Evolutionary conservation across 202 grass and related monocot genomes (phyloP).

Genomic region (Carex arenaria): DNA sequence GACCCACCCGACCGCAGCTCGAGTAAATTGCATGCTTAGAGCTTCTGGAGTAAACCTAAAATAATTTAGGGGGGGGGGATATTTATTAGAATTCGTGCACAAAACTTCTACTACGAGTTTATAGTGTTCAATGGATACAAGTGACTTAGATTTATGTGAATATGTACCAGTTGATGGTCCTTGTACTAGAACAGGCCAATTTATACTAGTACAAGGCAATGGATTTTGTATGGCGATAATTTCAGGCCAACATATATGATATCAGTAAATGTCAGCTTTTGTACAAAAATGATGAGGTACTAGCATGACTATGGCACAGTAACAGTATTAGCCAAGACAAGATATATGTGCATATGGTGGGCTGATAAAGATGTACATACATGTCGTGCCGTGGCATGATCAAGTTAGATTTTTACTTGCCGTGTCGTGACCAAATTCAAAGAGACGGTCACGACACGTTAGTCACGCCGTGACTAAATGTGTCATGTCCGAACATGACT

Average conservation of each 20-base stretch:
- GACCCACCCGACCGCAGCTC: constrained; percentile 63
- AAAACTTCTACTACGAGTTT: not conserved
- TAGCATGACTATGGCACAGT: not conserved
- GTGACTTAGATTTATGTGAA: not conserved
- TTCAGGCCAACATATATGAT: not conserved
- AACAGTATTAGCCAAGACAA: not conserved
- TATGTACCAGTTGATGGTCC: not conserved
- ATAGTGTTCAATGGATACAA: not conserved
- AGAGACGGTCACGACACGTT: too few species aligned
- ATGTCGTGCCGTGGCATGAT: too few species aligned
- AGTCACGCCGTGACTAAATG: too few species aligned
- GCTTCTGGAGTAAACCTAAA: constrained; percentile 69
- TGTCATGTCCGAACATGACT: too few species aligned
- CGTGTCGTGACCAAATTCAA: too few species aligned
- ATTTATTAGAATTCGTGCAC: not conserved
- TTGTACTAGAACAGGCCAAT: not conserved
- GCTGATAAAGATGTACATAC: too few species aligned
- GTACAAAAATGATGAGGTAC: not conserved
- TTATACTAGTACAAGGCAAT: not conserved
- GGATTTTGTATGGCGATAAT: not conserved
- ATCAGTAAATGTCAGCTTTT: not conserved
- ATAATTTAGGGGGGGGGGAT: not conserved
- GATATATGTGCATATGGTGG: too few species aligned
- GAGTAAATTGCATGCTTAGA: constrained; percentile 59
- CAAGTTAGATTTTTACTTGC: too few species aligned